Evolutionary conservation across 1,284 basidiomycete genomes (phyloP), one percentile per base, ranked within the genome.

Genomic region (Coniferiporia weirii): DNA sequence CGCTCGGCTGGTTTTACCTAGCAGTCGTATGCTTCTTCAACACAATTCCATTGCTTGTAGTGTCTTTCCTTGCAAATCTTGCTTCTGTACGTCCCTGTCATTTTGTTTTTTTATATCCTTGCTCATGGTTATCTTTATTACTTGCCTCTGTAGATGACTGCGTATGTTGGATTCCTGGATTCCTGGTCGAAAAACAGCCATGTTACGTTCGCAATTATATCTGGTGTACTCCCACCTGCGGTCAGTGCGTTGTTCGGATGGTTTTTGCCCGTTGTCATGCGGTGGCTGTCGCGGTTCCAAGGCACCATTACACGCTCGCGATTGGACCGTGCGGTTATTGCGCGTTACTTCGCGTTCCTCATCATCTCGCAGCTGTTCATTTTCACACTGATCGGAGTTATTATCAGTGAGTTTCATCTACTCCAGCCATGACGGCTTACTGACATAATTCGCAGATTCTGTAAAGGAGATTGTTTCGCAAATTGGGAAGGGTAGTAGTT

Each of bases 341-440:
- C 91, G 19, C 85, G 93, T 40, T 97, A 97, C 73, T 98, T 87
- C 69, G 82, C 90, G 6, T 97, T 98, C 80, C 78, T 97, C 71
- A 85, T 96, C 62, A 88, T 95, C 70, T 89, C 87, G 55, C 92
- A 95, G 69, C 75, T 98, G 67, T 79, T 98, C 65, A 85, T 97
- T 71, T 97, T 98, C 76, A 95, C 93, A 22, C 72, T 98, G 60
- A 86, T 97, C 64, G 91, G 91, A 63, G 92, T 95, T 52, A 78
- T 89, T 61, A 92, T 95, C 75, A 88, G 90, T 88, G 59, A 69
- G 88, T 75, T 9, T 9, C 38, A 45, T 66, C 15, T 40, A 59
- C 6, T 56, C n/a, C 52, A 1, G 20, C 43, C 54, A 19, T 54
- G 48, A 45, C 43, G 13, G 19, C 43, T 51, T 38, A 38, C 52